Evolutionary conservation across 306 rosid genomes (phyloP).

Genomic region (Glycine latifolia): DNA sequence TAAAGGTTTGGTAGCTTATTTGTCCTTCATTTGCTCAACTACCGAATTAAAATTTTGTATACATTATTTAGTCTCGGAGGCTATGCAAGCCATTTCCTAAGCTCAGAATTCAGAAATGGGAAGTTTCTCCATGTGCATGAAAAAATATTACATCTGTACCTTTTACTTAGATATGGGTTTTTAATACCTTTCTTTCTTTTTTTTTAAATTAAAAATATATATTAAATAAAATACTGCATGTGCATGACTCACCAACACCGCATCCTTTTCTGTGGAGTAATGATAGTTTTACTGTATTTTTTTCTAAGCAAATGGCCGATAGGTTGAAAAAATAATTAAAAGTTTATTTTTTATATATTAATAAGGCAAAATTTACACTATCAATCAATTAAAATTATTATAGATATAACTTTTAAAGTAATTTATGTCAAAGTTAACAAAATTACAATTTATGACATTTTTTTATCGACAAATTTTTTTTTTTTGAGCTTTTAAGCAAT

Average conservation of each 20-base stretch:
- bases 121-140: neutral
- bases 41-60: neutral
- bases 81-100: neutral
- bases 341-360: too few species aligned
- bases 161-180: neutral
- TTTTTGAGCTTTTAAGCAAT: too few species aligned
- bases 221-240: neutral
- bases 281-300: slow-evolving; percentile 26
- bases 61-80: neutral
- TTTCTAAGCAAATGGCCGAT: slow-evolving; percentile 1
- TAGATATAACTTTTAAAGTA: too few species aligned
- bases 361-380: too few species aligned
- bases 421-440: too few species aligned
- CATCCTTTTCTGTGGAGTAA: slow-evolving; percentile 1
- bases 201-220: neutral
- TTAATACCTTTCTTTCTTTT: neutral
- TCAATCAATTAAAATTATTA: too few species aligned
- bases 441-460: too few species aligned
- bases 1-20: neutral
- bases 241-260: neutral
- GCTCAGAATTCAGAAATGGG: neutral
- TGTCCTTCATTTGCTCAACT: too few species aligned
- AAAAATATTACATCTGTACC: neutral
- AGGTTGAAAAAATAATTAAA: neutral
- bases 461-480: too few species aligned